Percentiles rank a stretch among this genome's conserved stretches.
Evolutionary conservation across 345 rosid species (phyloP).

Genomic region (Pugionium dolabratum): DNA sequence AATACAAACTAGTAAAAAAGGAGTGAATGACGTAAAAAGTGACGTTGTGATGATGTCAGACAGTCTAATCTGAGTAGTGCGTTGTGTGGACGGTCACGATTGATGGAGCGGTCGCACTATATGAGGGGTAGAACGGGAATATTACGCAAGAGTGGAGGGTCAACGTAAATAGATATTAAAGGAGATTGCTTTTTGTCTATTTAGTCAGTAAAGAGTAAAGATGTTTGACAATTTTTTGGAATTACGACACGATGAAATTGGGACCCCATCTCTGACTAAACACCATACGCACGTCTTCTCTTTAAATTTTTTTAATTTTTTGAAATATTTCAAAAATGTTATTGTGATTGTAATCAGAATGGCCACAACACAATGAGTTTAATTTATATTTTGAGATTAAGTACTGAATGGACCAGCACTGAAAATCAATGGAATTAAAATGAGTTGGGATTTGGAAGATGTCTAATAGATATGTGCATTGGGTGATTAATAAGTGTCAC

Average conservation of each 20-base stretch:
- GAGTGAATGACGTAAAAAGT: conserved; percentile 36
- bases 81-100: conserved; percentile 35
- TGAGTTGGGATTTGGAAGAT: neutral
- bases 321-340: conserved; percentile 4
- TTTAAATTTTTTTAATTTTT: too few species aligned
- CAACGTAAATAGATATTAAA: conserved; percentile 42
- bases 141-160: conserved; percentile 28
- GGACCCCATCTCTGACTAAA: neutral
- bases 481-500: conserved; percentile 16
- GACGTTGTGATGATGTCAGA: conserved; percentile 38
- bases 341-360: conserved; percentile 14
- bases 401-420: too few species aligned
- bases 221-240: conserved; percentile 30
- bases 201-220: conserved; percentile 18
- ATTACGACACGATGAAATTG: conserved; percentile 20
- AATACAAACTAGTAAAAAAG: too few species aligned
- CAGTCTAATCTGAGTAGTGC: conserved; percentile 32
- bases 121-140: neutral
- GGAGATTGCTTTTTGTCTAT: conserved; percentile 34
- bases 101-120: neutral
- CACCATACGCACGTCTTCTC: neutral
- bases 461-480: conserved; percentile 3
- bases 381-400: neutral
- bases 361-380: neutral
- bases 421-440: too few species aligned